phyloP scores from a whole-genome alignment of 495 filamentous ascomycete species.

The Penicillium simplicissimum region DNA sequence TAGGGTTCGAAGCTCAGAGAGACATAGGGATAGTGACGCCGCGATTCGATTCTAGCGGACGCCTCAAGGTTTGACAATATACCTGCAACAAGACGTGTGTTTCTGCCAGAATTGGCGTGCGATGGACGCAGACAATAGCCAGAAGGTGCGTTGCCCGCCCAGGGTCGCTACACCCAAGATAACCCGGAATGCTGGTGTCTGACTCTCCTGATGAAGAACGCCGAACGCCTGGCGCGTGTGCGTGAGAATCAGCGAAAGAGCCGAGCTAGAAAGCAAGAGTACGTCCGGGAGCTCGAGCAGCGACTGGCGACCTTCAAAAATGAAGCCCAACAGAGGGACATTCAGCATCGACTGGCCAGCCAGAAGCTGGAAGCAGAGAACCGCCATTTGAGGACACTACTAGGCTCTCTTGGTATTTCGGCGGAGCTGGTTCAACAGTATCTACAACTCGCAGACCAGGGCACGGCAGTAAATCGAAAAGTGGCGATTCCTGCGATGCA shows the following conservation, averaged over 20 bases:
- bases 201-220: constrained; percentile 26
- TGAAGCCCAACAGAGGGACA: constrained; percentile 35
- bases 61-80: background rate
- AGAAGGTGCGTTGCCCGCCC: constrained; percentile 17
- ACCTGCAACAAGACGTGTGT: background rate
- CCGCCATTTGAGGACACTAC: constrained; percentile 29
- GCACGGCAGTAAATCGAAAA: constrained; percentile 28
- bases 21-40: background rate
- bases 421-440: constrained; percentile 33
- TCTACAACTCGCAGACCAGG: constrained; percentile 23
- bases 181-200: constrained; percentile 6
- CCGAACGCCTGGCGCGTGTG: constrained; percentile 43
- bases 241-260: constrained; percentile 84
- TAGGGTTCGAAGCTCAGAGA: constrained; percentile 7
- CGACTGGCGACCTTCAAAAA: constrained; percentile 61
- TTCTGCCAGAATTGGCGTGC: background rate
- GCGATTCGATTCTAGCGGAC: background rate
- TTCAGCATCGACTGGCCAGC: constrained; percentile 36
- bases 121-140: constrained; percentile 15
- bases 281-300: constrained; percentile 68
- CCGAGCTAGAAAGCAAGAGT: constrained; percentile 73
- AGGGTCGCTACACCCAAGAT: background rate
- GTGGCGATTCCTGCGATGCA: constrained; percentile 43
- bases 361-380: constrained; percentile 47
- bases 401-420: constrained; percentile 32